Conservation (phyloP, 306 rosid species). For the Biancaea sappan region DNA sequence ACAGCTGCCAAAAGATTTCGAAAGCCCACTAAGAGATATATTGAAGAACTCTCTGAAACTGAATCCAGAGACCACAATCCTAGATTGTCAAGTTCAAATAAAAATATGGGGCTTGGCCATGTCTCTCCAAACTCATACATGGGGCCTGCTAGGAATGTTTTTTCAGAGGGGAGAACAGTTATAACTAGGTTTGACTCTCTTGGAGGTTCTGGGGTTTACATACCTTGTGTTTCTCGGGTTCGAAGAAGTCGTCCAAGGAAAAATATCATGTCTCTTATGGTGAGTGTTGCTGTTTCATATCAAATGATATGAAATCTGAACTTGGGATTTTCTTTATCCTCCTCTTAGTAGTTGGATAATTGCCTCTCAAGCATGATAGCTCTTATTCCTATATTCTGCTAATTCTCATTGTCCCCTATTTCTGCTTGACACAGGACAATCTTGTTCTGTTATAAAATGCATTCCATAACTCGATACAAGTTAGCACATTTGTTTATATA, state of each 20-base stretch:
- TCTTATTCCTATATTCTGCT: slow-evolving; percentile 12
- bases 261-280: slow-evolving; percentile 73
- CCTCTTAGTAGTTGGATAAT: slow-evolving; percentile 9
- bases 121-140: slow-evolving; percentile 42
- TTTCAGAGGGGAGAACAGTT: slow-evolving; percentile 59
- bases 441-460: slow-evolving; percentile 4
- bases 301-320: background rate
- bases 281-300: slow-evolving; percentile 45
- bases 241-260: slow-evolving; percentile 97
- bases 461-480: slow-evolving; percentile 12
- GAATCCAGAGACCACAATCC: slow-evolving; percentile 65
- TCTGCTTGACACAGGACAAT: slow-evolving; percentile 17
- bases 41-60: slow-evolving; percentile 92
- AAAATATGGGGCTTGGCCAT: slow-evolving; percentile 45
- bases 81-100: slow-evolving; percentile 48
- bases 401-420: slow-evolving; percentile 24
- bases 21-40: slow-evolving; percentile 93
- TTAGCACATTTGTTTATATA: background rate
- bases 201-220: slow-evolving; percentile 77
- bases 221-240: slow-evolving; percentile 86
- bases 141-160: slow-evolving; percentile 52
- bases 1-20: slow-evolving; percentile 83
- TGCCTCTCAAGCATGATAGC: slow-evolving; percentile 13
- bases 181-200: slow-evolving; percentile 74
- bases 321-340: slow-evolving; percentile 6